Conservation (phyloP, 129 eudicot species). For the Escallonia rubra region DNA sequence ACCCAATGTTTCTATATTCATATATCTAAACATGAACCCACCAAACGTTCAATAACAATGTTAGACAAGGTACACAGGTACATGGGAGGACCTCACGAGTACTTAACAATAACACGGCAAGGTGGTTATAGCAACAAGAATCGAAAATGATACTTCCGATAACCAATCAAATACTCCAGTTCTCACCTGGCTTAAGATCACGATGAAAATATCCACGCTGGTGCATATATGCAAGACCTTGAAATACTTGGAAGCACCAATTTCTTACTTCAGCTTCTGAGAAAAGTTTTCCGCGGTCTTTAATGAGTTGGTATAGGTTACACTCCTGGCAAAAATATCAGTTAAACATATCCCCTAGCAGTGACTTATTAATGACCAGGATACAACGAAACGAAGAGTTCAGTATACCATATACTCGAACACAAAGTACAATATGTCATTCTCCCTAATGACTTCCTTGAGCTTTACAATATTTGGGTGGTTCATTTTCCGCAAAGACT, state of each 20-base stretch:
- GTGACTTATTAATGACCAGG: neutral
- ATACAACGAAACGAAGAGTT: neutral
- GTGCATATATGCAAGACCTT: conserved; percentile 95
- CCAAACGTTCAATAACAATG: too few relatives aligned
- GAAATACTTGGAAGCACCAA: conserved; percentile 99
- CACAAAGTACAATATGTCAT: conserved; percentile 88
- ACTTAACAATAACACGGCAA: conserved; percentile 35
- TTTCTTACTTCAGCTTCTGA: conserved; percentile 77
- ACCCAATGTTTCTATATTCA: too few relatives aligned
- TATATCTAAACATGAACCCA: too few relatives aligned
- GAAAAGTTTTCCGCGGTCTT: conserved; percentile 67
- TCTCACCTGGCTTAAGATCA: conserved; percentile 95
- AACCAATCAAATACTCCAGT: too few relatives aligned
- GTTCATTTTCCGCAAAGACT: conserved; percentile 93
- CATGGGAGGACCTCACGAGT: too few relatives aligned
- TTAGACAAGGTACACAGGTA: too few relatives aligned
- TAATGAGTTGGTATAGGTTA: conserved; percentile 92
- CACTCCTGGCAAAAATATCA: conserved; percentile 44
- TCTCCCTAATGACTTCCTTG: conserved; percentile 94
- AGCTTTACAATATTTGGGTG: conserved; percentile 98
- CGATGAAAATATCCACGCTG: conserved; percentile 98
- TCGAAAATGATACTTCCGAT: too few relatives aligned
- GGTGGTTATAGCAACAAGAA: too few relatives aligned
- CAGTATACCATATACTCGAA: conserved; percentile 86
- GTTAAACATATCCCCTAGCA: neutral